These are phyloP conservation scores for Daldinia bambusicola DNA, from an alignment of 495 filamentous ascomycete species.

Conservation along the genomic window DNA sequence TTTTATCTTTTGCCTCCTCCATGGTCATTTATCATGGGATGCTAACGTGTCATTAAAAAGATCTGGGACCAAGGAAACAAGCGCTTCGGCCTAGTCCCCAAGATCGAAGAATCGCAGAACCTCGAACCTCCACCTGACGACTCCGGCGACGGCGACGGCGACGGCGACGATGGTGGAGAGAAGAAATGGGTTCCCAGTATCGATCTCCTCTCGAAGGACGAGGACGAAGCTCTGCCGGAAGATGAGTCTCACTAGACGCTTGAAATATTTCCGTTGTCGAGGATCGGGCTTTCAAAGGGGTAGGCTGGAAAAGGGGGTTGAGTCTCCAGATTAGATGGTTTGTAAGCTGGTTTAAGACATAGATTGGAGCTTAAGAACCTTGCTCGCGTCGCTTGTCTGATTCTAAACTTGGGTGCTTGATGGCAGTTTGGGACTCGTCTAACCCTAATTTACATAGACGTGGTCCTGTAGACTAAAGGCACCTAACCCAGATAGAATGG, in stretches of 20 bases:
- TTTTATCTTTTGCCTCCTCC: background rate
- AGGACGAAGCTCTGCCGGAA: slow-evolving; percentile 4
- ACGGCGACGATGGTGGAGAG: slow-evolving; percentile 13
- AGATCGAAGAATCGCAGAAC: slow-evolving; percentile 68
- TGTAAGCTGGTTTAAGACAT: background rate
- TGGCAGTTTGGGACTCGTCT: background rate
- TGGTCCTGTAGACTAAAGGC: slow-evolving; percentile 1
- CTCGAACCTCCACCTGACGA: slow-evolving; percentile 47
- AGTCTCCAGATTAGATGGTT: background rate
- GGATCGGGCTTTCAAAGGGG: background rate
- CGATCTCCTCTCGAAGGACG: slow-evolving; percentile 15
- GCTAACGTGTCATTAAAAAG: slow-evolving; percentile 47
- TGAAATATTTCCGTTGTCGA: slow-evolving; percentile 5
- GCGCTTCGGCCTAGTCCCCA: slow-evolving; percentile 75
- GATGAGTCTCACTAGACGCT: slow-evolving; percentile 10
- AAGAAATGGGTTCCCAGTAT: slow-evolving; percentile 31
- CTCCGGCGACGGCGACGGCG: slow-evolving; percentile 4
- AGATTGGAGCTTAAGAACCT: background rate
- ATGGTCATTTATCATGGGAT: background rate
- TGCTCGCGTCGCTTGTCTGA: background rate
- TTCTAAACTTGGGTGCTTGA: background rate
- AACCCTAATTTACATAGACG: slow-evolving; percentile 4
- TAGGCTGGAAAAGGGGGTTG: background rate
- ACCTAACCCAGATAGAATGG: slow-evolving; percentile 32
- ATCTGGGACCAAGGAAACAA: slow-evolving; percentile 80